phyloP scores from a whole-genome alignment of 2,329 filamentous ascomycete genomes.

The Diplodia sapinea region DNA sequence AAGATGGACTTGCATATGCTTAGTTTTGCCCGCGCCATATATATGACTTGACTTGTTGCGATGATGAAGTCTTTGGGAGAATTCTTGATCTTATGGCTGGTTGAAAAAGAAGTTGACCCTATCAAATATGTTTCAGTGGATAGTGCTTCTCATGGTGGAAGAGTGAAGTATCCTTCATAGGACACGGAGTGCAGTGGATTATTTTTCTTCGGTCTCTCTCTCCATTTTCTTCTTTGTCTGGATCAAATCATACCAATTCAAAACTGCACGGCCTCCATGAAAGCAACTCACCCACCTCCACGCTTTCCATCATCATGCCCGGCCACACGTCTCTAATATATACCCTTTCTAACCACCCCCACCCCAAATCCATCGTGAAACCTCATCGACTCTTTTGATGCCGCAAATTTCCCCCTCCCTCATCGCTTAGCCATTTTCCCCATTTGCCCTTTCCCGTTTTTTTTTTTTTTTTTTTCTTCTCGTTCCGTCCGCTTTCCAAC shows the following conservation, averaged over 20 bases:
- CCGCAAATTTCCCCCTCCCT: background rate
- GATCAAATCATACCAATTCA: background rate
- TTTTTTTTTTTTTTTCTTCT: background rate
- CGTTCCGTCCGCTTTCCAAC: too few relatives aligned
- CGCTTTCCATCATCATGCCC: background rate
- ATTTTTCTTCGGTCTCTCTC: too few relatives aligned
- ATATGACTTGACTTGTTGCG: background rate
- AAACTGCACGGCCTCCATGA: background rate
- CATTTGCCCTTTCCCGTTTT: too few relatives aligned
- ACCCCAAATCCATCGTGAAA: background rate
- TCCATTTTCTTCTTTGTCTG: too few relatives aligned
- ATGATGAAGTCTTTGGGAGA: background rate
- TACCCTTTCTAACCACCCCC: background rate
- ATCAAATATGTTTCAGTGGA: too few relatives aligned
- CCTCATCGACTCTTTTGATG: background rate
- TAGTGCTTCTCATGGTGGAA: too few relatives aligned
- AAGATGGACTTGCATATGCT: background rate
- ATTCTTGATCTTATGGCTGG: background rate
- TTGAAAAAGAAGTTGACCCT: too few relatives aligned
- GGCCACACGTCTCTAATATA: background rate
- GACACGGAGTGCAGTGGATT: too few relatives aligned
- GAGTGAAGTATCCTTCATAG: too few relatives aligned
- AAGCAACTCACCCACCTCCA: background rate
- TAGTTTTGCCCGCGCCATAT: background rate
- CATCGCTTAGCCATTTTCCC: background rate